Evolutionary conservation across 148 eudicot species (phyloP), one percentile per base, ranked within the genome.

Genomic region (Persicaria maculosa): DNA sequence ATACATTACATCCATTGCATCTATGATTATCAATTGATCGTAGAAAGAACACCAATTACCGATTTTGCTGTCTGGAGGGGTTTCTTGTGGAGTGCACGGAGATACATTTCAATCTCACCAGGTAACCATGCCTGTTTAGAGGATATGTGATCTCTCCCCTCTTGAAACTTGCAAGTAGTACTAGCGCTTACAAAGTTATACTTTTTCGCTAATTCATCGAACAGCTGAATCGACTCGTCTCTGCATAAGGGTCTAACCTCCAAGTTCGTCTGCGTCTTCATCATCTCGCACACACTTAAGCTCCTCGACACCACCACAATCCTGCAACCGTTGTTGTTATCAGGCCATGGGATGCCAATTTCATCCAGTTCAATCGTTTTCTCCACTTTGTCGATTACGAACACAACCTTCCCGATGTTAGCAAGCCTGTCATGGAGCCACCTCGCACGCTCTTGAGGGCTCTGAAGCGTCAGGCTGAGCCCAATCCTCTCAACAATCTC

Each of bases 401-500:
- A 58, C 11, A 20, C 64, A 11, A 58, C 11, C 64, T 58, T 58
- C 64, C 36, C 64, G 0, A 20, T 58, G 7, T 19, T 58, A 1
- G 22, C 9, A 58, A 58, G 64, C 36, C 64, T 20, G 36, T 58
- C 36, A 36, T 58, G 64, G 36, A 58, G 64, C 64, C 31, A 58
- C 64, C 64, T 19, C 11, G 64, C 64, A 10, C 36, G 25, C 64
- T 58, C 40, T 19, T 19, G 31, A 20, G 4, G 36, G 64, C 9
- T 58, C 36, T 5, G 59, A 54, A 16, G 58, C 6, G 17, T 20
- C 4, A 58, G 36, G 64, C 10, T 19, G 31, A 6, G 36, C 64
- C 64, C 64, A 19, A 58, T 20, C 64, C 64, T 58, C 64, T 58
- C 64, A 58, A 19, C 64, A 20, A 58, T 58, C 64, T 19, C 64